Base-by-base conservation (phyloP, 164 flowering plant genomes). In the Nelumbo lutea region DNA sequence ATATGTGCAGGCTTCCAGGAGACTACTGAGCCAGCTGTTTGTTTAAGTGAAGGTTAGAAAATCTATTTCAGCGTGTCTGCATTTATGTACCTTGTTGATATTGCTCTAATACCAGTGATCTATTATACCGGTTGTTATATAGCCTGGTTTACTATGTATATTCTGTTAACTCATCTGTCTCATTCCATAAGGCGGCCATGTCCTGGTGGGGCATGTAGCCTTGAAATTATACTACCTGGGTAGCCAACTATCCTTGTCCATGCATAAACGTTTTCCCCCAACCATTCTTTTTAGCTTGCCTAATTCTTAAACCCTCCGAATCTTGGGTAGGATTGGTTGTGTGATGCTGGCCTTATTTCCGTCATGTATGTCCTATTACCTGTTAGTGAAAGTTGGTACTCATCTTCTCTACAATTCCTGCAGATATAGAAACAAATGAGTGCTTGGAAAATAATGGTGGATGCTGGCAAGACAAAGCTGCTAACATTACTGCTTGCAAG, bases 1-100 rank as follows among this genome's bases (percentile, higher is more conserved):
- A 90, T 95, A 62, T 95, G 98, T 80, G 68, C 98, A 1, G 97
- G 97, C 76, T 94, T 91, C 70, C 83, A 85, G 71, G 98, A 94
- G 83, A 85, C 96, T 27, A 94, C 98, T 5, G 98, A 95, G 67
- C 98, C 98, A 45, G 76, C 93, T 6, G 81, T 87, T 68, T 95
- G 98, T 79, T 79, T 95, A 76, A 87, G 74, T 66, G 85, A 79
- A 69, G 98, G 98, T 92, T 44, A 77, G 66, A 40, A 9, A 40
- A 61, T 53, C 43, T 10, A 52, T 62, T 14, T 59, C n/a, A 51
- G 13, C 42, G 8, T 64, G 14, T 61, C 46, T 51, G 43, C 62
- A 44, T 69, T 13, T 55, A 61, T 7, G 44, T 44, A 38, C 13
- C 46, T 39, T 43, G 6, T 56, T 51, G 51, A 66, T 40, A 2